Percentiles rank a stretch among this genome's conserved stretches.
phyloP scores from a whole-genome alignment of 2,329 filamentous ascomycete genomes.

The Trichoderma aggressivum region DNA sequence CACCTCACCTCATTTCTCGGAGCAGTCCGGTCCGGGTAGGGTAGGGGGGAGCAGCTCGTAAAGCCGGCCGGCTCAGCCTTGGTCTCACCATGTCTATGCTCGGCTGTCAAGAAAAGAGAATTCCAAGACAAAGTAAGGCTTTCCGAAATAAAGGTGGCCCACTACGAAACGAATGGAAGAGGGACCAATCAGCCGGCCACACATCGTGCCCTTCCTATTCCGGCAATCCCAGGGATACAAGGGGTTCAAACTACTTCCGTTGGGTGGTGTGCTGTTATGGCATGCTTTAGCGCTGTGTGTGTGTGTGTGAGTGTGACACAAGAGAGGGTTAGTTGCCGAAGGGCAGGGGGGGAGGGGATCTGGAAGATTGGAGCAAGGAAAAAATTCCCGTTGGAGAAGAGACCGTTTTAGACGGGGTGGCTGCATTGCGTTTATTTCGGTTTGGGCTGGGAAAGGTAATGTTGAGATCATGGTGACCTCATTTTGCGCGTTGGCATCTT shows the following conservation, averaged over 20 bases:
- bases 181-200: constrained; percentile 9
- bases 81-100: neutral
- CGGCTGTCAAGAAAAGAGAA: neutral
- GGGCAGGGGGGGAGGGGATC: neutral
- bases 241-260: neutral
- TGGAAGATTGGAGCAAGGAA: neutral
- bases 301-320: constrained; percentile 1
- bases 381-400: neutral
- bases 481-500: neutral
- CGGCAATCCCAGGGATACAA: constrained; percentile 3
- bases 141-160: neutral
- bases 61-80: neutral
- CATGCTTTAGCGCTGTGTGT: constrained; percentile 8
- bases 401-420: constrained; percentile 8
- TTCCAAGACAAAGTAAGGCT: neutral
- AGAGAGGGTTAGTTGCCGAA: neutral
- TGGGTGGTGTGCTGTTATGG: neutral
- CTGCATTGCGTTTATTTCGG: neutral
- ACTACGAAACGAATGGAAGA: neutral
- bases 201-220: constrained; percentile 18
- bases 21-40: neutral
- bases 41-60: neutral
- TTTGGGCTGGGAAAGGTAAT: neutral
- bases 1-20: neutral
- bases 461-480: constrained; percentile 8